Base-by-base conservation (phyloP, 2,329 filamentous ascomycete species). In the Talaromyces atroroseus region DNA sequence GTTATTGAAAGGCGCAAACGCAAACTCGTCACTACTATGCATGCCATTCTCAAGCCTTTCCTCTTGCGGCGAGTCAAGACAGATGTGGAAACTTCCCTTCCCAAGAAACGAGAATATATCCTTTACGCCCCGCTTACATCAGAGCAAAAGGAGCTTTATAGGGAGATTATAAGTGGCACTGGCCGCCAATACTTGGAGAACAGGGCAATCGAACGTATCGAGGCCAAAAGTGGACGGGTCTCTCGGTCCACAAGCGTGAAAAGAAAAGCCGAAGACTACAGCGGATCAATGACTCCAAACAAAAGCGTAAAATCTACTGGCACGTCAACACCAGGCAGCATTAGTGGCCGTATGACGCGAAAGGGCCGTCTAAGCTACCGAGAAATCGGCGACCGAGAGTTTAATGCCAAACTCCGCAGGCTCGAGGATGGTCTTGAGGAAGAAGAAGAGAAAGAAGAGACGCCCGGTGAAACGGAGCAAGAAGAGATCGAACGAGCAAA, bases 41-140 rank as follows among this genome's bases (percentile, higher is more conserved):
- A 99, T 66, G 84, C 92, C 0, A 92, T 99, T 23, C 74, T 99
- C 0, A 96, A 97, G 64, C 94, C 94, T 0, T 87, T 99, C 63
- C 77, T 99, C 1, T 78, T 99, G 1, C 84, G 94, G 1, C 82
- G 94, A 18, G 82, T 99, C 60, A 99, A 99, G 73, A 88, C 90
- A 0, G 94, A 99, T 66, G 94, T 99, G 0, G 92, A 95, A 54
- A 86, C 86, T 2, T 83, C 90, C 49, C 79, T 99, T n/a, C 94
- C 94, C 0, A 95, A 92, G 73, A 99, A 99, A 76, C 84, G 94
- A 26, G 94, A 99, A 70, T 99, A 99, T 63, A 89, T 99, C 2
- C 76, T 99, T 0, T 97, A 94, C 65, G 94, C 94, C 0, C 94
- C 94, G 0, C 84, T 99, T 74, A 96, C 91, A 0, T 82, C 85